Conservation (phyloP, 2,329 filamentous ascomycete genomes). For the Talaromyces atroroseus region DNA sequence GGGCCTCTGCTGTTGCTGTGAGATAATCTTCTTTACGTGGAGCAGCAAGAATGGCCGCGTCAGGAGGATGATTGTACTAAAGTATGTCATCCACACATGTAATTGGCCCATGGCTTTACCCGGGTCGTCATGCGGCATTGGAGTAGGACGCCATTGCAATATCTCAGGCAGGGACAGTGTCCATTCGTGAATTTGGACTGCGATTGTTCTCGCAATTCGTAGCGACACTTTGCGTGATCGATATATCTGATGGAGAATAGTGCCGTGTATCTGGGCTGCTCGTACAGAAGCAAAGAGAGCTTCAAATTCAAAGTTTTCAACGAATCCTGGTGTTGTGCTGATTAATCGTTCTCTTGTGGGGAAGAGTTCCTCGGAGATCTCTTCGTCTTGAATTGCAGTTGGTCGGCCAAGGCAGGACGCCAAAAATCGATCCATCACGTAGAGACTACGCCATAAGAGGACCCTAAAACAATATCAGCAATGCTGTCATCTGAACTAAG, state of each 20-base stretch:
- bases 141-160: slow-evolving; percentile 50
- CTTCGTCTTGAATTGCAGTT: slow-evolving; percentile 56
- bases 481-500: slow-evolving; percentile 34
- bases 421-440: slow-evolving; percentile 60
- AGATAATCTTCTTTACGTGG: slow-evolving; percentile 17
- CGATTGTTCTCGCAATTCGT: slow-evolving; percentile 53
- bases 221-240: slow-evolving; percentile 56
- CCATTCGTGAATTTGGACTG: slow-evolving; percentile 50
- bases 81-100: slow-evolving; percentile 58
- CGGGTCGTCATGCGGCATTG: slow-evolving; percentile 35
- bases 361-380: slow-evolving; percentile 52
- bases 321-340: neutral
- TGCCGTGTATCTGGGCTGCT: slow-evolving; percentile 54
- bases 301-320: slow-evolving; percentile 29
- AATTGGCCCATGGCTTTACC: slow-evolving; percentile 55
- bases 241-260: slow-evolving; percentile 56
- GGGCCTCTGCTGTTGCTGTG: slow-evolving; percentile 1
- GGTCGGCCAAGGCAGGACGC: slow-evolving; percentile 59
- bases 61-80: slow-evolving; percentile 58
- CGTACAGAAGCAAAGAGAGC: slow-evolving; percentile 54
- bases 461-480: slow-evolving; percentile 12
- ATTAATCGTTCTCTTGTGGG: slow-evolving; percentile 9
- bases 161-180: slow-evolving; percentile 43
- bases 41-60: slow-evolving; percentile 52
- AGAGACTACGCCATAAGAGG: slow-evolving; percentile 61